phyloP scores from a whole-genome alignment of 2,329 filamentous ascomycete species.

The Cladosporium colombiae region DNA sequence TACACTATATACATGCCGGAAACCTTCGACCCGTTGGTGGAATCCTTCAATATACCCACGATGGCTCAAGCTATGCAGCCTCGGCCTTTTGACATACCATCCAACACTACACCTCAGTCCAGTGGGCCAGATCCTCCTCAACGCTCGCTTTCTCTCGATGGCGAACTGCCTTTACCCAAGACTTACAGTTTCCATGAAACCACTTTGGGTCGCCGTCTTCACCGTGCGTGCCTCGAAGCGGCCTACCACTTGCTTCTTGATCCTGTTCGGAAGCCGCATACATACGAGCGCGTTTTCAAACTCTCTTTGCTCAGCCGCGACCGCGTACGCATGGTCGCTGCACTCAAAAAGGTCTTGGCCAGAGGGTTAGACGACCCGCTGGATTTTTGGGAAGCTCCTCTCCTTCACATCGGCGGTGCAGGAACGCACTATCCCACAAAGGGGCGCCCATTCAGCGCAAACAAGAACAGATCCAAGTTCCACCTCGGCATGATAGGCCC shows the following conservation, averaged over 20 bases:
- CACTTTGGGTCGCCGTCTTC: conserved; percentile 70
- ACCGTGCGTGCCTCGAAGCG: conserved; percentile 64
- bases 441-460: background rate
- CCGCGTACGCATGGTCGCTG: conserved; percentile 26
- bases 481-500: conserved; percentile 35
- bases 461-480: conserved; percentile 27
- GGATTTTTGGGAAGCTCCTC: conserved; percentile 60
- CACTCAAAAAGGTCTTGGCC: conserved; percentile 44
- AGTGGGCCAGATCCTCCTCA: background rate
- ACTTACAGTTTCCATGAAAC: conserved; percentile 65
- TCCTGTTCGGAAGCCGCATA: conserved; percentile 41
- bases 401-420: conserved; percentile 66
- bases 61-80: conserved; percentile 10
- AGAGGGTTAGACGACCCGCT: conserved; percentile 52
- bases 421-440: conserved; percentile 61
- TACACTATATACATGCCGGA: conserved; percentile 28
- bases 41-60: conserved; percentile 11
- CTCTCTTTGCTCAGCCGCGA: conserved; percentile 29
- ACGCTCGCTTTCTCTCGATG: background rate
- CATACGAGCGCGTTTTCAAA: conserved; percentile 31
- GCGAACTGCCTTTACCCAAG: conserved; percentile 5
- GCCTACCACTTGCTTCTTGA: conserved; percentile 59
- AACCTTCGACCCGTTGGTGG: conserved; percentile 7
- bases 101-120: background rate
- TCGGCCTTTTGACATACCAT: background rate